Conservation (phyloP, 2,329 filamentous ascomycete species). For the Leptodontidium sp. region DNA sequence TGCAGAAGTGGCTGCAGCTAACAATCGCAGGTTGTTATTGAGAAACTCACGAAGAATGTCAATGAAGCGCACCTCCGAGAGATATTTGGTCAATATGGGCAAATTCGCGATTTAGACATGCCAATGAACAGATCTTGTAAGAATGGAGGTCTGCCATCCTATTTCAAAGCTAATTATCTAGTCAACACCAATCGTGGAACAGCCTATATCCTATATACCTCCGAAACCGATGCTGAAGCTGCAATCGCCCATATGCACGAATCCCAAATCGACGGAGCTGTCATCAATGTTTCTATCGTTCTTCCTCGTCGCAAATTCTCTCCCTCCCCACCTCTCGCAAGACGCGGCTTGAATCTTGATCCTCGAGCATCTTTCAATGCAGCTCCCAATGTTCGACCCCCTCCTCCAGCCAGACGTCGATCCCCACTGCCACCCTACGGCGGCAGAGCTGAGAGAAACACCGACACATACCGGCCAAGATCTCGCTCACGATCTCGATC, state of each 20-base stretch:
- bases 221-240: conserved; percentile 80
- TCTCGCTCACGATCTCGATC: conserved; percentile 53
- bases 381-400: conserved; percentile 36
- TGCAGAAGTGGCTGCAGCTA: conserved; percentile 26
- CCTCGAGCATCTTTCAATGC: conserved; percentile 51
- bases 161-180: conserved; percentile 50
- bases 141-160: conserved; percentile 42
- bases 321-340: conserved; percentile 76
- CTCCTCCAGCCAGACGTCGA: conserved; percentile 40
- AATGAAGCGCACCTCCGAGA: conserved; percentile 88
- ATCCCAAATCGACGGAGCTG: conserved; percentile 65
- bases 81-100: conserved; percentile 90
- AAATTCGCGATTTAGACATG: conserved; percentile 86
- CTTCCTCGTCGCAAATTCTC: conserved; percentile 69
- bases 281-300: conserved; percentile 49
- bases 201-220: conserved; percentile 86
- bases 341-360: conserved; percentile 67
- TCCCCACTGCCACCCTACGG: conserved; percentile 40
- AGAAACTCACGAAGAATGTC: conserved; percentile 95
- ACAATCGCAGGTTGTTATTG: conserved; percentile 81
- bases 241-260: conserved; percentile 98
- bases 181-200: conserved; percentile 91
- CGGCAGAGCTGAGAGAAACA: conserved; percentile 42
- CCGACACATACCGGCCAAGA: conserved; percentile 48
- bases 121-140: conserved; percentile 87